A percentile compares a stretch with the other conserved stretches of the same genome.
Evolutionary conservation across 2,329 filamentous ascomycete species (phyloP).

Genomic region (Massarina eburnea): DNA sequence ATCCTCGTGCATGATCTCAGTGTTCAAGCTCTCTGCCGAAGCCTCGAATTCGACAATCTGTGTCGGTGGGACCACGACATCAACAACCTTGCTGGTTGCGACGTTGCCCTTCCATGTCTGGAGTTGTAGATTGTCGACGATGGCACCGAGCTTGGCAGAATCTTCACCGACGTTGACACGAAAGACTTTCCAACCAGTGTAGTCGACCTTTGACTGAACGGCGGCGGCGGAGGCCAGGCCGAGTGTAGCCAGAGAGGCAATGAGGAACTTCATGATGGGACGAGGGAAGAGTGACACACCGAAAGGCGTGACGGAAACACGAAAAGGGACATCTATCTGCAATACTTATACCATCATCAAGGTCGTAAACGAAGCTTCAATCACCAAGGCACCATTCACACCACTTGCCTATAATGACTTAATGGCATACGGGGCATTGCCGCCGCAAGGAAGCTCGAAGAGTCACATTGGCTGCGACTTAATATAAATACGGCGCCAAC

Average conservation of each 20-base stretch:
- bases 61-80: slow-evolving; percentile 38
- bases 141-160: slow-evolving; percentile 26
- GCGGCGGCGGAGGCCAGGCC: slow-evolving; percentile 37
- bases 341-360: slow-evolving; percentile 2
- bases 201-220: slow-evolving; percentile 32
- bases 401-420: slow-evolving; percentile 32
- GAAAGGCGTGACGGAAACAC: slow-evolving; percentile 4
- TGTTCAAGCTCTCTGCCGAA: slow-evolving; percentile 28
- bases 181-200: slow-evolving; percentile 41
- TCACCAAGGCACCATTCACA: slow-evolving; percentile 14
- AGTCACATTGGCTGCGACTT: slow-evolving; percentile 17
- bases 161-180: slow-evolving; percentile 37
- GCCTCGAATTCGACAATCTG: slow-evolving; percentile 31
- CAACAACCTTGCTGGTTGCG: slow-evolving; percentile 34
- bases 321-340: neutral
- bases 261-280: slow-evolving; percentile 35
- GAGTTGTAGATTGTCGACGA: slow-evolving; percentile 35
- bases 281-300: slow-evolving; percentile 8
- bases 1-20: slow-evolving; percentile 40
- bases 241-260: slow-evolving; percentile 30
- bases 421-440: slow-evolving; percentile 23
- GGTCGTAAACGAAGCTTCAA: neutral
- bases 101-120: slow-evolving; percentile 40
- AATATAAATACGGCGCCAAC: slow-evolving; percentile 20
- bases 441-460: slow-evolving; percentile 26